Conservation (phyloP, 768 basidiomycete species). For the Dictyophora rubrovolvata region DNA sequence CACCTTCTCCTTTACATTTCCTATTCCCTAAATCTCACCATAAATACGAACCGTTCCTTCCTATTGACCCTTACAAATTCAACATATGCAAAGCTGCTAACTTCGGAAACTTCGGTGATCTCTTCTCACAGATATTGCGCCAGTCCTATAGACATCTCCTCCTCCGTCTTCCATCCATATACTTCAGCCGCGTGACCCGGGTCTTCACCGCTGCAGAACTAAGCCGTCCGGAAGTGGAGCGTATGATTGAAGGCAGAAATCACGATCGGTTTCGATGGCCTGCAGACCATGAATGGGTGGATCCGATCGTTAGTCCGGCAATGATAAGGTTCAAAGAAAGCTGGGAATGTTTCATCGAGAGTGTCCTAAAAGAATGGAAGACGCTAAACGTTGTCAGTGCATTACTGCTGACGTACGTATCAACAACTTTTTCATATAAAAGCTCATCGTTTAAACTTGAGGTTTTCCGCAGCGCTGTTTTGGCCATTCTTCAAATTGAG, state of each 20-base stretch:
- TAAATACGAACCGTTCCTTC: slow-evolving; percentile 29
- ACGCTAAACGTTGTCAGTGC: slow-evolving; percentile 41
- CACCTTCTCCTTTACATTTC: slow-evolving; percentile 50
- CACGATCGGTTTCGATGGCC: slow-evolving; percentile 22
- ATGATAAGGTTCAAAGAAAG: slow-evolving; percentile 50
- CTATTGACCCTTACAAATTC: slow-evolving; percentile 25
- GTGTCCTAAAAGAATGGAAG: slow-evolving; percentile 24
- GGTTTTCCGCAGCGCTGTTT: slow-evolving; percentile 39
- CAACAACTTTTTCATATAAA: neutral
- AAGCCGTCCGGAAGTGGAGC: slow-evolving; percentile 57
- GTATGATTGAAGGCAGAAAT: slow-evolving; percentile 25
- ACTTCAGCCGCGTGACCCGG: slow-evolving; percentile 67
- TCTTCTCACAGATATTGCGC: slow-evolving; percentile 30
- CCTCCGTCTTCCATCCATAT: slow-evolving; percentile 65
- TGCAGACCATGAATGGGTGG: slow-evolving; percentile 22
- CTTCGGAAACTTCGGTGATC: slow-evolving; percentile 7
- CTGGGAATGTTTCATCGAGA: slow-evolving; percentile 67
- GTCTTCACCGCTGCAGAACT: slow-evolving; percentile 74
- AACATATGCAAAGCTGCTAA: slow-evolving; percentile 10
- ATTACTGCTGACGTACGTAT: slow-evolving; percentile 38
- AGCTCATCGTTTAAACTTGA: neutral
- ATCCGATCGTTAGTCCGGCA: slow-evolving; percentile 48
- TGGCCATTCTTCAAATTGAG: slow-evolving; percentile 54
- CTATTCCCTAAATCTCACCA: slow-evolving; percentile 42
- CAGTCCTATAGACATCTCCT: slow-evolving; percentile 38